A percentile compares a stretch with the other conserved stretches of the same genome.
phyloP scores from a whole-genome alignment of 257 asterid species.

The Solanum tacnaense region DNA sequence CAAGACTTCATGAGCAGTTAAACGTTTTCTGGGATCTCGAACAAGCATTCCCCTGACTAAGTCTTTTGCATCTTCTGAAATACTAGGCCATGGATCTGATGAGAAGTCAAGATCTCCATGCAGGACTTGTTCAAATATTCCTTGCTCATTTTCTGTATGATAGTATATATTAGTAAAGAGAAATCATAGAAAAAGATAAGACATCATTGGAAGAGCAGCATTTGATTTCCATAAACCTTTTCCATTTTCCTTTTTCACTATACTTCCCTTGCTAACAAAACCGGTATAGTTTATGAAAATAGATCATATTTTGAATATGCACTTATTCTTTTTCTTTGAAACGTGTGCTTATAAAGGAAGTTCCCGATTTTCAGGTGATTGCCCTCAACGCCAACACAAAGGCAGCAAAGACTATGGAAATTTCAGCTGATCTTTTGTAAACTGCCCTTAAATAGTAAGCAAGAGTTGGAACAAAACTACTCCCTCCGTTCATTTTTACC shows the following conservation, averaged over 20 bases:
- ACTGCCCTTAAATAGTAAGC: too few relatives aligned
- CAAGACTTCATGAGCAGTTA: constrained; percentile 88
- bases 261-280: not conserved
- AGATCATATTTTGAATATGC: not conserved
- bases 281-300: not conserved
- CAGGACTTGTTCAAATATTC: constrained; percentile 83
- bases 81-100: constrained; percentile 96
- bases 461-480: too few relatives aligned
- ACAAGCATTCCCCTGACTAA: constrained; percentile 83
- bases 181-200: not conserved
- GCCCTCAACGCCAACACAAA: not conserved
- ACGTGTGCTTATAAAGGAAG: not conserved
- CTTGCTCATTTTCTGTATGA: constrained; percentile 69
- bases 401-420: too few relatives aligned
- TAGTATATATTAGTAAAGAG: not conserved
- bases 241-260: not conserved
- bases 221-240: not conserved
- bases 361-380: not conserved
- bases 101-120: constrained; percentile 88
- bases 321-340: not conserved
- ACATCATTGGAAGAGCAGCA: not conserved
- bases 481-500: too few relatives aligned
- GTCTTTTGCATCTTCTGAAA: constrained; percentile 81
- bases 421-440: too few relatives aligned
- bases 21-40: constrained; percentile 75